Conservation (phyloP, 768 basidiomycete species). For the Pholiota molesta region DNA sequence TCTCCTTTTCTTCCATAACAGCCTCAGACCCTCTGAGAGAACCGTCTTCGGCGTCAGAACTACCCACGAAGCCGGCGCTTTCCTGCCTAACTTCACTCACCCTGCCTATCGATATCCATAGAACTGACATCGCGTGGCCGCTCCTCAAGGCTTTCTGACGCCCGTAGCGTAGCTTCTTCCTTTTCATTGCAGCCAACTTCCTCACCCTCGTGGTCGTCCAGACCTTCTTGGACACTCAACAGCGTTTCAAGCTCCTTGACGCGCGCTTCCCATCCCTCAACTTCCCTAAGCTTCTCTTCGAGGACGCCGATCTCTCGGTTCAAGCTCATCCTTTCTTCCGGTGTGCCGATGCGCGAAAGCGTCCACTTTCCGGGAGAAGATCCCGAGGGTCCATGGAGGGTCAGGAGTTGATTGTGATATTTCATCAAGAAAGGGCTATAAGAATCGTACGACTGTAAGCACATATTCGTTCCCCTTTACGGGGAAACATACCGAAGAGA, state of each 20-base stretch:
- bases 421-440: slow-evolving; percentile 80
- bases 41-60: slow-evolving; percentile 25
- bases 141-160: slow-evolving; percentile 4
- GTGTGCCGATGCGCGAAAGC: slow-evolving; percentile 69
- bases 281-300: slow-evolving; percentile 69
- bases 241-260: slow-evolving; percentile 64
- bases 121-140: background rate
- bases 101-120: background rate
- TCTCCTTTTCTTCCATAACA: background rate
- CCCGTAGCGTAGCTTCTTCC: slow-evolving; percentile 8
- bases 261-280: slow-evolving; percentile 71
- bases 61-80: background rate
- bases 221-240: slow-evolving; percentile 41
- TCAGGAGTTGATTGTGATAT: slow-evolving; percentile 88
- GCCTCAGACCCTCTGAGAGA: background rate
- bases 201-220: slow-evolving; percentile 9
- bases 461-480: background rate
- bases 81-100: background rate
- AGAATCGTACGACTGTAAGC: background rate
- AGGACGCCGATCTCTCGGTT: slow-evolving; percentile 73
- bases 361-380: slow-evolving; percentile 67
- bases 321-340: slow-evolving; percentile 73
- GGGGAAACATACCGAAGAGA: slow-evolving; percentile 66
- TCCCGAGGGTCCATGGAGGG: slow-evolving; percentile 63
- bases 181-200: slow-evolving; percentile 9